phyloP scores from a whole-genome alignment of 164 flowering plant species.

The Malania oleifera region DNA sequence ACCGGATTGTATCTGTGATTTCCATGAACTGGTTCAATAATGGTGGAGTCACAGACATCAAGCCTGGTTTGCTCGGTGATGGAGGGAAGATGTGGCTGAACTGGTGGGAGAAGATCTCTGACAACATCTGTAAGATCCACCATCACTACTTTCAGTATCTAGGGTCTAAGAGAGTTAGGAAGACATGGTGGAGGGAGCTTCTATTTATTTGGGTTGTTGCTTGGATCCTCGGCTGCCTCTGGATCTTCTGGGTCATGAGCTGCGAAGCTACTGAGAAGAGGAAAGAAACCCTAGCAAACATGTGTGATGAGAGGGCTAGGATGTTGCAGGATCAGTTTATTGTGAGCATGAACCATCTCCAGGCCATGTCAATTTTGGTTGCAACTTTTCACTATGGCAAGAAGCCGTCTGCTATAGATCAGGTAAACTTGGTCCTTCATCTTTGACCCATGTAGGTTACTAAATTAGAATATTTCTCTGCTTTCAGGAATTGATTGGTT shows the following conservation, averaged over 20 bases:
- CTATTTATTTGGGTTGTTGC: slow-evolving; percentile 46
- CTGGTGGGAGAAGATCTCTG: slow-evolving; percentile 48
- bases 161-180: slow-evolving; percentile 42
- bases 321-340: slow-evolving; percentile 94
- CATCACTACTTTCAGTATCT: slow-evolving; percentile 36
- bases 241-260: slow-evolving; percentile 59
- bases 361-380: slow-evolving; percentile 82
- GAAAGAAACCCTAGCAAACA: slow-evolving; percentile 71
- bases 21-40: slow-evolving; percentile 59
- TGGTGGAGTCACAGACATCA: slow-evolving; percentile 48
- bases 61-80: slow-evolving; percentile 35
- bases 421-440: slow-evolving; percentile 41
- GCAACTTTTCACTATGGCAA: slow-evolving; percentile 83
- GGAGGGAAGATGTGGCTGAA: slow-evolving; percentile 39
- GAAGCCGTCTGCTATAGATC: slow-evolving; percentile 84
- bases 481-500: too few relatives aligned
- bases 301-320: slow-evolving; percentile 94
- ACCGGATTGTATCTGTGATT: slow-evolving; percentile 49
- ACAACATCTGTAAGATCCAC: slow-evolving; percentile 39
- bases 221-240: slow-evolving; percentile 38
- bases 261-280: slow-evolving; percentile 62
- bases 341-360: slow-evolving; percentile 92
- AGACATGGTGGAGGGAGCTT: slow-evolving; percentile 57
- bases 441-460: not conserved
- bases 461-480: not conserved